Base-by-base conservation (phyloP, 1,284 basidiomycete genomes). In the Schizophyllum amplum region DNA sequence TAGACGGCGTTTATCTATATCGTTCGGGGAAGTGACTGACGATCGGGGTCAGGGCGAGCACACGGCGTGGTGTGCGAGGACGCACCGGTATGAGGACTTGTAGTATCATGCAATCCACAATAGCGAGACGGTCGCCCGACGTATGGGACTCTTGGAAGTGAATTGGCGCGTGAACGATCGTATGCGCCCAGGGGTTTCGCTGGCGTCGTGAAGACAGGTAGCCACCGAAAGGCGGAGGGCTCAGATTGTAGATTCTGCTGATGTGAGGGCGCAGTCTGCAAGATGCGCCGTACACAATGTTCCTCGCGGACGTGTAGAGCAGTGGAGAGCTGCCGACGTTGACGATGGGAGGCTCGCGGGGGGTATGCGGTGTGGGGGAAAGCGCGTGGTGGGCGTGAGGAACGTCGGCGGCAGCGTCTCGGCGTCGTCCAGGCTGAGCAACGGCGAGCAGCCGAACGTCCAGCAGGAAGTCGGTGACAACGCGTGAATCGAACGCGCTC, bases 331-430 rank as follows among this genome's bases (percentile, higher is more conserved):
- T n/a, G n/a, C n/a, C n/a, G n/a, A n/a, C n/a, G n/a, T n/a, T n/a
- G n/a, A n/a, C n/a, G n/a, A n/a, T n/a, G n/a, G n/a, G 13, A 17
- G 11, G 33, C 17, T 42, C 20, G 47, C 54, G 24, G 51, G 24
- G 22, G 51, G 52, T 52, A 55, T 61, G 54, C 33, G 58, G 54
- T 56, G 58, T 60, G 47, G 58, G 23, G 51, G 53, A 53, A n/a
- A 23, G 62, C 64, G 0, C 56, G 57, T 11, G 22, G n/a, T 27
- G 51, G 25, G 51, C 24, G 21, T n/a, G 24, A 24, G 20, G n/a
- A 25, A 5, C 24, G 51, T 22, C 21, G 15, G 51, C 52, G 27
- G 42, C 47, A 13, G 25, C 33, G 9, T 15, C 27, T 1, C 46
- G 51, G 24, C 47, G 24, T 50, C 54, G 51, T 46, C 53, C 50